phyloP scores from a whole-genome alignment of 805 yeast genomes.

The Candida pini region DNA sequence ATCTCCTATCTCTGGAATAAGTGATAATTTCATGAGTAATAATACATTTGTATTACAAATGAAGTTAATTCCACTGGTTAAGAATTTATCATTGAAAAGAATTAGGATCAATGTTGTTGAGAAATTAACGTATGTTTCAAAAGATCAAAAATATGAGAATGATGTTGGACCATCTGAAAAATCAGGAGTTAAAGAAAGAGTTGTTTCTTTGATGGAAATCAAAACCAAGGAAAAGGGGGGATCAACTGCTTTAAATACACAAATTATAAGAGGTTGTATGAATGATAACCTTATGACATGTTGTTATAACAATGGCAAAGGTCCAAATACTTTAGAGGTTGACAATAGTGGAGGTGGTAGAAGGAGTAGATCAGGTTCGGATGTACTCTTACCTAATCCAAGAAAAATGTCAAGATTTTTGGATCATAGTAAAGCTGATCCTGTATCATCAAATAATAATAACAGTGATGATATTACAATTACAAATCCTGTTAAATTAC shows the following conservation, averaged over 20 bases:
- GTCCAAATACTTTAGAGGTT: conserved; percentile 11
- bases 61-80: conserved; percentile 60
- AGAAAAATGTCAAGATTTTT: conserved; percentile 17
- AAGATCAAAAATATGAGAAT: conserved; percentile 44
- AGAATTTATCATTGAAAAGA: conserved; percentile 56
- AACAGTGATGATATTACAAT: conserved; percentile 24
- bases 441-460: conserved; percentile 1
- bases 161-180: conserved; percentile 41
- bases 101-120: conserved; percentile 63
- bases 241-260: conserved; percentile 43
- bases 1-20: conserved; percentile 41
- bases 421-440: conserved; percentile 7
- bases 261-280: conserved; percentile 47
- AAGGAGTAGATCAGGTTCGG: conserved; percentile 18
- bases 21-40: conserved; percentile 18
- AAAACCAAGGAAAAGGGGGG: conserved; percentile 45
- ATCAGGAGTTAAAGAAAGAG: conserved; percentile 41
- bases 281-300: conserved; percentile 58
- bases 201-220: conserved; percentile 56
- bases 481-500: conserved; percentile 32
- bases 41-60: conserved; percentile 45
- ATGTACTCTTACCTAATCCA: conserved; percentile 5
- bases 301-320: conserved; percentile 43
- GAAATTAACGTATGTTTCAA: conserved; percentile 56
- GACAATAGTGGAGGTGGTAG: background rate